These are phyloP conservation scores for Chlamydomonas reinhardtii DNA, from an alignment of 163 green algal species.

Conservation along the genomic window DNA sequence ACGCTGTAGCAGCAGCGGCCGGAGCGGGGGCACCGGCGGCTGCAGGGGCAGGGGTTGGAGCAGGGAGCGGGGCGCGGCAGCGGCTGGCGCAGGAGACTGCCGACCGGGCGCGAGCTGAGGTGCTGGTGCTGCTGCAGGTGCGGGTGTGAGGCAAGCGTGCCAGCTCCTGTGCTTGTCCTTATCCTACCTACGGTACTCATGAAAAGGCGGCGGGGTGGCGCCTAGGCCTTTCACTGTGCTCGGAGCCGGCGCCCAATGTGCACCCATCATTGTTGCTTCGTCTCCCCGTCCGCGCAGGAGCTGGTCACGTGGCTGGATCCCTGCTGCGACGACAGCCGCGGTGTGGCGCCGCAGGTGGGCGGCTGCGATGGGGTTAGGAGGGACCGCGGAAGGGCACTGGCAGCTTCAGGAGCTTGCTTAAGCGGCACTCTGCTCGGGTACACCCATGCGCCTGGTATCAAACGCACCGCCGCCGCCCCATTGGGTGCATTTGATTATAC, in stretches of 20 bases:
- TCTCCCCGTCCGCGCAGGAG: neutral
- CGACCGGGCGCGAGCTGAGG: neutral
- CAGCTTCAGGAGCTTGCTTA: too few species aligned
- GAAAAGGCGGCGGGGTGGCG: too few species aligned
- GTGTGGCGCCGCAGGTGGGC: neutral
- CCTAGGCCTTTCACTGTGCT: too few species aligned
- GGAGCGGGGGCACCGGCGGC: neutral
- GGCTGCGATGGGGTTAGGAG: too few species aligned
- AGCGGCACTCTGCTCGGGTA: too few species aligned
- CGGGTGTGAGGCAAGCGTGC: neutral
- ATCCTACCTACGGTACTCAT: too few species aligned
- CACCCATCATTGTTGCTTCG: neutral
- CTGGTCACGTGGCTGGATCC: constrained; percentile 40
- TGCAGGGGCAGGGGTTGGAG: neutral
- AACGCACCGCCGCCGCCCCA: too few species aligned
- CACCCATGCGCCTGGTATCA: too few species aligned
- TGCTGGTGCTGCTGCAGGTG: constrained; percentile 38
- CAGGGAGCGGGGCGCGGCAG: neutral
- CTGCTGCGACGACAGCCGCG: neutral
- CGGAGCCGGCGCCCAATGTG: too few species aligned
- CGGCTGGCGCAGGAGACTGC: neutral
- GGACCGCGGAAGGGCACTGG: too few species aligned
- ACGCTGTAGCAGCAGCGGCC: neutral
- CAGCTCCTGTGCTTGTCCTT: too few species aligned
- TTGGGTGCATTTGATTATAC: too few species aligned